phyloP scores from a whole-genome alignment of 208 protist genomes.

The Lotmaria passim region DNA sequence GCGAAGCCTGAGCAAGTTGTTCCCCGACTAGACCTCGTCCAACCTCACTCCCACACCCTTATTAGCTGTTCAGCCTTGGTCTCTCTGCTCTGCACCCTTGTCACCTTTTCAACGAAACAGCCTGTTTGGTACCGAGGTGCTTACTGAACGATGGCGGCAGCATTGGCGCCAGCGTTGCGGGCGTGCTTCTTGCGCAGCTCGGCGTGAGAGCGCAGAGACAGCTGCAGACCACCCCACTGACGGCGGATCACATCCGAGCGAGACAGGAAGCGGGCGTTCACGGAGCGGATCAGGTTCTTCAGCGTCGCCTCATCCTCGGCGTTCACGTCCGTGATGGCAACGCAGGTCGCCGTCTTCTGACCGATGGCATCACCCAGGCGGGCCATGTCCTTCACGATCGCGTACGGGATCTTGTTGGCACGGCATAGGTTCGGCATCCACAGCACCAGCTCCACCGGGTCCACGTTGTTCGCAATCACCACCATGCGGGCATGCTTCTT shows the following conservation, averaged over 20 bases:
- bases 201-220: constrained; percentile 78
- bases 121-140: not conserved
- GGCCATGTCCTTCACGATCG: constrained; percentile 99
- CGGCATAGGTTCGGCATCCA: constrained; percentile 99
- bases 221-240: constrained; percentile 95
- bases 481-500: constrained; percentile 99
- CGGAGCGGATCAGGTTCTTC: constrained; percentile 91
- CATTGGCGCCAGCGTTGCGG: constrained; percentile 68
- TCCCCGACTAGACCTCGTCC: no score
- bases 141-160: constrained; percentile 51
- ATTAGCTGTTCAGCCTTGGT: not conserved
- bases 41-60: not conserved
- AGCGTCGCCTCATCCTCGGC: constrained; percentile 94
- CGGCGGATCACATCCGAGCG: constrained; percentile 89
- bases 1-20: no score
- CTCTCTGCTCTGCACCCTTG: not conserved
- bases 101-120: not conserved
- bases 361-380: constrained; percentile 97
- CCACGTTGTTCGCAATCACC: constrained; percentile 99
- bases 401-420: constrained; percentile 99
- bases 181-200: constrained; percentile 84
- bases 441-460: constrained; percentile 99
- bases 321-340: constrained; percentile 97
- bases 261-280: constrained; percentile 95
- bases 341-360: constrained; percentile 95